phyloP scores from a whole-genome alignment of 2,329 filamentous ascomycete species.

The Aspergillus glaucus region DNA sequence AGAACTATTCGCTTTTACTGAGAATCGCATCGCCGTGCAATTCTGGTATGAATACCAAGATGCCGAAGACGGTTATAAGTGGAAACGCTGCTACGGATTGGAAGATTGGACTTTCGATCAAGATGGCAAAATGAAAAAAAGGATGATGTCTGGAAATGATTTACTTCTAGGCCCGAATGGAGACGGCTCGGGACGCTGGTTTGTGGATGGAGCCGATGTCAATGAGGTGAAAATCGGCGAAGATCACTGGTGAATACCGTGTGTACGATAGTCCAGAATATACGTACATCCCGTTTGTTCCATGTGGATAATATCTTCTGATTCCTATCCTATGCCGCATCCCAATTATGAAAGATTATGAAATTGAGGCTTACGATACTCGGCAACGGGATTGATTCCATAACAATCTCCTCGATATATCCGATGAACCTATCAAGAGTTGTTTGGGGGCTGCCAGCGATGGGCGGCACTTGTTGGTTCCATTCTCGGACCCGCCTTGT shows the following conservation, averaged over 20 bases:
- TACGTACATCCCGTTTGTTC: no score
- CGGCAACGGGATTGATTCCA: no score
- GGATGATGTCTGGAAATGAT: constrained; percentile 46
- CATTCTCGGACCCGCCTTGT: no score
- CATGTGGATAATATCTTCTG: neutral
- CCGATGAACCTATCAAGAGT: no score
- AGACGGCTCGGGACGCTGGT: constrained; percentile 41
- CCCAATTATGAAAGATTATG: no score
- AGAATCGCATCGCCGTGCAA: constrained; percentile 76
- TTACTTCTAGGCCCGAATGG: constrained; percentile 36
- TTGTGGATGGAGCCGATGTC: constrained; percentile 38
- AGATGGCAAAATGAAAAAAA: constrained; percentile 41
- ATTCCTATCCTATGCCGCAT: no score
- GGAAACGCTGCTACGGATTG: constrained; percentile 82
- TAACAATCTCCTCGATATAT: no score
- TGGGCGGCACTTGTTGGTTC: no score
- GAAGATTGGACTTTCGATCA: constrained; percentile 46
- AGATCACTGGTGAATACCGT: constrained; percentile 25
- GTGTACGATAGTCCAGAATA: neutral
- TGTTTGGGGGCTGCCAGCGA: no score
- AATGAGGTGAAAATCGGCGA: constrained; percentile 31
- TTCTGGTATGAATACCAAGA: constrained; percentile 87
- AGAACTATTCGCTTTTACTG: constrained; percentile 72
- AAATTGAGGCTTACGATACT: no score
- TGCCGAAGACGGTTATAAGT: constrained; percentile 54